Evolutionary conservation across 2,329 filamentous ascomycete species (phyloP), one percentile per base, ranked within the genome.

Genomic region (Exophiala calicioides): DNA sequence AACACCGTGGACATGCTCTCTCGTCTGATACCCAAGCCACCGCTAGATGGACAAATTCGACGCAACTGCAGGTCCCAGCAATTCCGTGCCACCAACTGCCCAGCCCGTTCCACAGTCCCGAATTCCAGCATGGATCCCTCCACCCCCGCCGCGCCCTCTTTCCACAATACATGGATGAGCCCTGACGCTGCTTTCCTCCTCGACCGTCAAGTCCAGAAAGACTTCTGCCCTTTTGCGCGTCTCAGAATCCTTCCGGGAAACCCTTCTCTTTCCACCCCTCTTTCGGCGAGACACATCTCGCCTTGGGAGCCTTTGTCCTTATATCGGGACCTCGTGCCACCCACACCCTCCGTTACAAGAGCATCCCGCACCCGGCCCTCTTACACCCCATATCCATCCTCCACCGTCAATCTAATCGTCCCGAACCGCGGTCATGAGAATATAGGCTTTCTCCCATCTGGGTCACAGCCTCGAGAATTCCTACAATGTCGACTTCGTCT

Each of bases 181-280:
- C 47, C 51, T 53, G 51, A 53, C 39, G 47, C 42, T 32, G 29
- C 13, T 47, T 35, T 46, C 15, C 33, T 47, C 34, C 33, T 51
- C 39, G 24, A 30, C 24, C 36, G 10, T 23, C 34, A 32, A 46
- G n/a, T n/a, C n/a, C n/a, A n/a, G n/a, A 44, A 53, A 40, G 44
- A n/a, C 36, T 44, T n/a, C 19, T 44, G 40, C 39, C 18, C 39
- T 30, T 47, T 40, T 31, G 34, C 34, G 39, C 31, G 46, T 41
- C 46, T 53, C 38, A 46, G 21, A 23, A 30, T 31, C 30, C 47
- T 19, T 21, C 44, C 43, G 19, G 30, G 31, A 33, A 31, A 26
- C 33, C 21, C 26, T 24, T 50, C 19, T 41, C 21, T 31, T 12
- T 6, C 46, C 31, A 29, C 39, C 43, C 36, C 32, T 31, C 13